A percentile compares a stretch with the other conserved stretches of the same genome.
These are phyloP conservation scores for Neofusicoccum ribis DNA, from an alignment of 2,329 filamentous ascomycete species.

Conservation along the genomic window DNA sequence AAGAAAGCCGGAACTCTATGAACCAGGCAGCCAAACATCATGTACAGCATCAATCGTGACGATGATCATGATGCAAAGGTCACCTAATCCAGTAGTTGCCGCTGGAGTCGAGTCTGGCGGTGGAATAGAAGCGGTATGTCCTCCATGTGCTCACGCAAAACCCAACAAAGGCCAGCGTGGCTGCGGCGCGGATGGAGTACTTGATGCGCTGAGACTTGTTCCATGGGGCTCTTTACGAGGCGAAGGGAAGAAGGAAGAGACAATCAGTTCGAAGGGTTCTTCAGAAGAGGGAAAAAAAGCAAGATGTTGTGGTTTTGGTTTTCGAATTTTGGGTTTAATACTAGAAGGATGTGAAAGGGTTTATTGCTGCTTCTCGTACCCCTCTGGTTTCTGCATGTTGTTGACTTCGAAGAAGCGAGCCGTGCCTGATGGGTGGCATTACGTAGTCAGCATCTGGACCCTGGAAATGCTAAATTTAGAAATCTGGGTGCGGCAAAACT, in stretches of 20 bases:
- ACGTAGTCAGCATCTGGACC: slow-evolving; percentile 21
- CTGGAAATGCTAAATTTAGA: neutral
- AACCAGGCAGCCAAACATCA: neutral
- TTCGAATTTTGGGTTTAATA: neutral
- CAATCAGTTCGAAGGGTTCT: slow-evolving; percentile 9
- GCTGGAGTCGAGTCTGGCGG: slow-evolving; percentile 12
- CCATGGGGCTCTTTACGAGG: slow-evolving; percentile 12
- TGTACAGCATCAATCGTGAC: slow-evolving; percentile 29
- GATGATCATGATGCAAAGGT: neutral
- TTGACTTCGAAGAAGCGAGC: slow-evolving; percentile 83
- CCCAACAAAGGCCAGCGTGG: neutral
- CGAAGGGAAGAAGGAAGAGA: neutral
- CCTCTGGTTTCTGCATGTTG: slow-evolving; percentile 76
- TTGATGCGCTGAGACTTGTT: slow-evolving; percentile 17
- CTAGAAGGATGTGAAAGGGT: slow-evolving; percentile 9
- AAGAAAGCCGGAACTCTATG: neutral
- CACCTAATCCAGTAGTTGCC: slow-evolving; percentile 16
- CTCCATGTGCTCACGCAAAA: slow-evolving; percentile 8
- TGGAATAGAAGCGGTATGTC: neutral
- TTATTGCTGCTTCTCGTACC: slow-evolving; percentile 56
- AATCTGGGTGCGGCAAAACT: slow-evolving; percentile 37
- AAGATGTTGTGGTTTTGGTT: slow-evolving; percentile 1
- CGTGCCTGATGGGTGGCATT: slow-evolving; percentile 62
- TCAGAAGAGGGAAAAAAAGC: neutral
- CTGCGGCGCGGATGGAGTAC: neutral